These are phyloP conservation scores for Orbilia quercus DNA, from an alignment of 2,329 filamentous ascomycete genomes.

Conservation along the genomic window DNA sequence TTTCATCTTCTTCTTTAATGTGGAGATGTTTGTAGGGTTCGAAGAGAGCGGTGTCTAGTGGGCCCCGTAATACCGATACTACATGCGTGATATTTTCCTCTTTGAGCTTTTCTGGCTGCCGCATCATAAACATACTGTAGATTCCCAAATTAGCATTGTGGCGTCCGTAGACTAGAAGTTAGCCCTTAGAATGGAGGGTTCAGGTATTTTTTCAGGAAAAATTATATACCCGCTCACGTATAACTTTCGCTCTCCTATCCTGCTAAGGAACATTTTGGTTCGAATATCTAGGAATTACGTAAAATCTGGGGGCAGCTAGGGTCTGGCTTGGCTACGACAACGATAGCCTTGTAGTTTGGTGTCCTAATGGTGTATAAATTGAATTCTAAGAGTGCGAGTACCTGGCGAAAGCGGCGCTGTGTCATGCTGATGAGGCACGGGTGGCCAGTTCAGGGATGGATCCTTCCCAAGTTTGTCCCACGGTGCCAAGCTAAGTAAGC, in stretches of 20 bases:
- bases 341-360: no score
- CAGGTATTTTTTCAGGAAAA: neutral
- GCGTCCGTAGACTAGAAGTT: no score
- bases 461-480: no score
- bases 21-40: conserved; percentile 76
- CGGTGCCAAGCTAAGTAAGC: no score
- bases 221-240: conserved; percentile 79
- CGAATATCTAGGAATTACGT: neutral
- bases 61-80: conserved; percentile 78
- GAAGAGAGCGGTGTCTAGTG: conserved; percentile 69
- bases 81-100: conserved; percentile 86
- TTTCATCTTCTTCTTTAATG: conserved; percentile 88
- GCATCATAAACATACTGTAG: conserved; percentile 79
- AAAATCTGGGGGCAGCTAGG: neutral
- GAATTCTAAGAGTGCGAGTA: no score
- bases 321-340: no score
- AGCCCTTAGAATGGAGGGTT: no score
- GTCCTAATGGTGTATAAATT: no score
- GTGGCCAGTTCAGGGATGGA: no score
- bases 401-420: no score
- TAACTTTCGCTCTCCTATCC: conserved; percentile 75
- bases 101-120: conserved; percentile 75
- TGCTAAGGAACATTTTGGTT: conserved; percentile 67
- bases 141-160: neutral
- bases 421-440: no score